Conservation (phyloP, 2,329 filamentous ascomycete species). For the Fusarium avenaceum region DNA sequence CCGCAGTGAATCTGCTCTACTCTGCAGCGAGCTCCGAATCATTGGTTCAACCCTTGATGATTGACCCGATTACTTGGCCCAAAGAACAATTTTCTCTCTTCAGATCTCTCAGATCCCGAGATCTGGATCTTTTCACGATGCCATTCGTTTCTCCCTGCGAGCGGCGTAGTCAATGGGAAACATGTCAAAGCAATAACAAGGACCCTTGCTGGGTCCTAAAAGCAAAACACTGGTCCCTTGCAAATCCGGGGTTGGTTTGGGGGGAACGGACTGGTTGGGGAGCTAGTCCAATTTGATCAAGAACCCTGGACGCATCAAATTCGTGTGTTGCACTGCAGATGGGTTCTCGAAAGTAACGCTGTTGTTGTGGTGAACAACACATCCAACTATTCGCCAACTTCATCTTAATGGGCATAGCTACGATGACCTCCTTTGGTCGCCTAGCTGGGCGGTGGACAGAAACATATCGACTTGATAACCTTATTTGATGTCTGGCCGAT, state of each 20-base stretch:
- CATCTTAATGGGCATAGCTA: background rate
- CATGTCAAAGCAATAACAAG: background rate
- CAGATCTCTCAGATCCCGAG: background rate
- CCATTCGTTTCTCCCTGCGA: background rate
- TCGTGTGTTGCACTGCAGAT: slow-evolving; percentile 1
- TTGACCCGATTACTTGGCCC: no score
- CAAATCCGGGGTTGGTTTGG: slow-evolving; percentile 32
- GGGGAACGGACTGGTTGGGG: slow-evolving; percentile 10
- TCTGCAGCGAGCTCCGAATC: no score
- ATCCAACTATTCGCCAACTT: background rate
- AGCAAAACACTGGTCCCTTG: background rate
- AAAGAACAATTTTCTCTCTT: slow-evolving; percentile 1
- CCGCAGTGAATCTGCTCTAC: no score
- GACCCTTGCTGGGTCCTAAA: background rate
- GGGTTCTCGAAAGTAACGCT: slow-evolving; percentile 18
- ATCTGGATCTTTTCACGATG: background rate
- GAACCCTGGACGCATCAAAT: slow-evolving; percentile 9
- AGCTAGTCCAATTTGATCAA: background rate
- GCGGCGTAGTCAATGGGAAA: background rate
- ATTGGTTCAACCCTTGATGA: no score
- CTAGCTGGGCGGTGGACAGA: no score
- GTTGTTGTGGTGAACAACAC: slow-evolving; percentile 27
- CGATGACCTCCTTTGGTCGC: no score
- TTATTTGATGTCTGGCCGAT: no score
- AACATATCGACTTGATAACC: background rate